Percentiles rank a stretch among this genome's conserved stretches.
phyloP scores from a whole-genome alignment of 2,329 filamentous ascomycete genomes.

The Triangularia verruculosa region DNA sequence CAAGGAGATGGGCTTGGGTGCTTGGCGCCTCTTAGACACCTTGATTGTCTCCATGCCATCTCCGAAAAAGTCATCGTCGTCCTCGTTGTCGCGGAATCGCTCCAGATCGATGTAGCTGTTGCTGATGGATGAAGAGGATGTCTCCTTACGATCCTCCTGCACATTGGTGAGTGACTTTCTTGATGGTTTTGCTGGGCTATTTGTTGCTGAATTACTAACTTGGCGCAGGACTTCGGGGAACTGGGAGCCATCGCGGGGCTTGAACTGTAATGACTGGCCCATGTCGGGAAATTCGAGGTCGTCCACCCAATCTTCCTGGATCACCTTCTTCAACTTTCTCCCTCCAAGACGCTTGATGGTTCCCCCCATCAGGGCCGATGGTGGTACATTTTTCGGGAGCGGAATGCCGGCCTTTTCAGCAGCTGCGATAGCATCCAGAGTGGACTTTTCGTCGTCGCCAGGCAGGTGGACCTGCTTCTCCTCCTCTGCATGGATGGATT shows the following conservation, averaged over 20 bases:
- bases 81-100: conserved; percentile 59
- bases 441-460: conserved; percentile 80
- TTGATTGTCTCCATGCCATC: conserved; percentile 67
- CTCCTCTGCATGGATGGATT: conserved; percentile 73
- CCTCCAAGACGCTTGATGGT: conserved; percentile 87
- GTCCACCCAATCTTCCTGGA: conserved; percentile 79
- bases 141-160: conserved; percentile 33
- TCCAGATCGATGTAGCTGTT: conserved; percentile 55
- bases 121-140: conserved; percentile 34
- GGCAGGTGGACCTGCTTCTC: conserved; percentile 85
- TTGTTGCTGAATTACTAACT: conserved; percentile 56
- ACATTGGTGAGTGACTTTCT: conserved; percentile 20
- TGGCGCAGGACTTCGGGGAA: conserved; percentile 69
- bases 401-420: conserved; percentile 89
- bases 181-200: conserved; percentile 47
- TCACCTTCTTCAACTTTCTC: conserved; percentile 67
- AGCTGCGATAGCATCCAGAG: conserved; percentile 79
- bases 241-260: conserved; percentile 55
- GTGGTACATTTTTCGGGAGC: conserved; percentile 79
- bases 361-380: conserved; percentile 85
- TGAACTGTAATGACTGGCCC: conserved; percentile 61
- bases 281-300: conserved; percentile 67
- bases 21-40: conserved; percentile 56
- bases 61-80: conserved; percentile 62
- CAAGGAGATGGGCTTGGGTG: conserved; percentile 49